Evolutionary conservation across 164 flowering plant genomes (phyloP).

Genomic region (Stephania cephalantha): DNA sequence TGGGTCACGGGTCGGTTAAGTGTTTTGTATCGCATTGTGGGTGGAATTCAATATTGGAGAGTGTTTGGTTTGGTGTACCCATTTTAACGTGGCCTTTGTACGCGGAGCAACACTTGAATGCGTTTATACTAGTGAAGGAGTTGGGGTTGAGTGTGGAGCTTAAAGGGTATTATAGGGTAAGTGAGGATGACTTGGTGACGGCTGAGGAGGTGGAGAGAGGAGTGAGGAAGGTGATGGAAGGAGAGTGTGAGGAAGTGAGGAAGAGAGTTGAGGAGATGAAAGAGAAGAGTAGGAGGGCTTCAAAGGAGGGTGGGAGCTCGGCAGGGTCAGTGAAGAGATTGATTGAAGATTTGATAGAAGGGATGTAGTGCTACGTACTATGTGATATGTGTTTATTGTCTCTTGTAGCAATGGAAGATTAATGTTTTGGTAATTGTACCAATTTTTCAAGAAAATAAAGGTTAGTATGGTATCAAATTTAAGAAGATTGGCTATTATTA

Average conservation of each 20-base stretch:
- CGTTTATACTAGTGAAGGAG: slow-evolving; percentile 33
- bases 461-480: no score
- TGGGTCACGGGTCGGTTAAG: slow-evolving; percentile 24
- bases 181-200: slow-evolving; percentile 8
- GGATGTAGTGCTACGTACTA: no score
- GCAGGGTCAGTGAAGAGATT: background rate
- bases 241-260: slow-evolving; percentile 3
- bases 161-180: slow-evolving; percentile 14
- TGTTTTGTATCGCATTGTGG: slow-evolving; percentile 44
- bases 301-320: slow-evolving; percentile 10
- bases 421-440: no score
- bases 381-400: no score
- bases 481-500: no score
- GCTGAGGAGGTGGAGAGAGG: slow-evolving; percentile 25
- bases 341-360: slow-evolving; percentile 1
- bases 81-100: slow-evolving; percentile 36
- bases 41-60: slow-evolving; percentile 38
- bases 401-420: no score
- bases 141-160: slow-evolving; percentile 31
- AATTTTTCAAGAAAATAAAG: no score
- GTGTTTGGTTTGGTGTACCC: slow-evolving; percentile 36
- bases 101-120: slow-evolving; percentile 36
- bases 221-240: slow-evolving; percentile 19
- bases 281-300: slow-evolving; percentile 5
- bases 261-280: slow-evolving; percentile 8